Evolutionary conservation across 192 early-diverging fungal genomes (phyloP).

Genomic region (Pilobolus umbonatus): DNA sequence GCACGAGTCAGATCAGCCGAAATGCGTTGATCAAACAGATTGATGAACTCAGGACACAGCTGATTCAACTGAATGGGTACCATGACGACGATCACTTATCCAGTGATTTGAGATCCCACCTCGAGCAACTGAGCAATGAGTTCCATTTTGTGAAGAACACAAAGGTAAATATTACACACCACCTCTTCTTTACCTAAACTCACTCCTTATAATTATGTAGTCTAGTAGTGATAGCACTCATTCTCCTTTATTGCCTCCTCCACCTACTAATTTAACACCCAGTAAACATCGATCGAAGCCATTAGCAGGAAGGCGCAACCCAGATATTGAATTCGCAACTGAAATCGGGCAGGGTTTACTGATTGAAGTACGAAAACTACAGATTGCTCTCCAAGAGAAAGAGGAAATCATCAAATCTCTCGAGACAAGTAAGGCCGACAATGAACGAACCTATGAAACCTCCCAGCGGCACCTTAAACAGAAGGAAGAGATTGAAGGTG

Average conservation of each 20-base stretch:
- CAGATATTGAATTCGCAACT: constrained; percentile 40
- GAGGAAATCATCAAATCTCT: constrained; percentile 36
- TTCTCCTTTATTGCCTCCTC: constrained; percentile 15
- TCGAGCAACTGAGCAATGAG: constrained; percentile 8
- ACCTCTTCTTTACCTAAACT: neutral
- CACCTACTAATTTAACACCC: constrained; percentile 11
- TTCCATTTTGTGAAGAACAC: constrained; percentile 8
- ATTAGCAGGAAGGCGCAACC: constrained; percentile 14
- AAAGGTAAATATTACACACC: neutral
- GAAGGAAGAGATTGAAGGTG: constrained; percentile 51
- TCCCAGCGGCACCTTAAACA: constrained; percentile 13
- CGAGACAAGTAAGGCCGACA: constrained; percentile 42
- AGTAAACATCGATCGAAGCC: constrained; percentile 23
- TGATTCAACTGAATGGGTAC: neutral
- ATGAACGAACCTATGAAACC: constrained; percentile 45
- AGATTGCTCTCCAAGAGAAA: constrained; percentile 37
- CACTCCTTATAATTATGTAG: neutral
- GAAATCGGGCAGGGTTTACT: constrained; percentile 42
- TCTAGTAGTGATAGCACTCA: constrained; percentile 2
- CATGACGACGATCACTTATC: neutral
- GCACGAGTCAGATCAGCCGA: constrained; percentile 12
- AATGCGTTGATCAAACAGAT: constrained; percentile 13
- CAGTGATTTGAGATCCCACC: neutral
- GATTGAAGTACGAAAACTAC: constrained; percentile 37
- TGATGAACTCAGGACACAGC: neutral